Percentiles rank a stretch among this genome's conserved stretches.
Evolutionary conservation across 2,329 filamentous ascomycete genomes (phyloP).

Genomic region (Colletotrichum sp.): DNA sequence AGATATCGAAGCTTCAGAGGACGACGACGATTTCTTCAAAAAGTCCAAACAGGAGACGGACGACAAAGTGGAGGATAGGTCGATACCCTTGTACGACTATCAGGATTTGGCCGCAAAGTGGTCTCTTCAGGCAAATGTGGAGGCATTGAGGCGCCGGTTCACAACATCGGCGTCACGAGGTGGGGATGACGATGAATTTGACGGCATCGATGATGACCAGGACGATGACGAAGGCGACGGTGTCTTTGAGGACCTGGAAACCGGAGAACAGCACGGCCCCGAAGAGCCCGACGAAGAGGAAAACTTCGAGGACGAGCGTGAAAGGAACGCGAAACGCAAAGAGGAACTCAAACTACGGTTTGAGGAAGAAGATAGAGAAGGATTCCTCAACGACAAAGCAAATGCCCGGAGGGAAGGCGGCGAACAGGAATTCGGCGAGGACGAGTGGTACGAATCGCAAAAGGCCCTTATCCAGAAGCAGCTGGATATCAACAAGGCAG

Average conservation of each 20-base stretch:
- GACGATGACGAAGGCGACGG: conserved; percentile 59
- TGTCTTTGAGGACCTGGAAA: conserved; percentile 74
- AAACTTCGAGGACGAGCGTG: conserved; percentile 85
- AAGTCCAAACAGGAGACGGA: conserved; percentile 68
- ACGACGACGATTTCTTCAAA: conserved; percentile 70
- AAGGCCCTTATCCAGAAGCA: conserved; percentile 96
- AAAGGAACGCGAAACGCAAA: conserved; percentile 88
- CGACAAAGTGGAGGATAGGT: conserved; percentile 79
- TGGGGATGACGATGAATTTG: conserved; percentile 48
- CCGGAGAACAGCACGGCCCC: conserved; percentile 64
- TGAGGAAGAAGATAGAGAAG: conserved; percentile 97
- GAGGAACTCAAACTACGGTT: conserved; percentile 94
- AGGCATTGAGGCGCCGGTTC: conserved; percentile 76
- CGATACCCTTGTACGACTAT: conserved; percentile 81
- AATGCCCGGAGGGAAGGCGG: conserved; percentile 74
- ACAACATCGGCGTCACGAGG: conserved; percentile 65
- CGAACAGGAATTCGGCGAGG: conserved; percentile 87
- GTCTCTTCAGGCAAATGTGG: conserved; percentile 79
- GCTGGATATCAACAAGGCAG: conserved; percentile 93
- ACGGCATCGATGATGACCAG: conserved; percentile 55
- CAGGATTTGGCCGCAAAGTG: conserved; percentile 83
- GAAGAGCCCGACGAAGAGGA: conserved; percentile 45
- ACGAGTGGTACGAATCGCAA: conserved; percentile 98
- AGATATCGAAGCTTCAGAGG: conserved; percentile 58
- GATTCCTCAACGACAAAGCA: conserved; percentile 89